Evolutionary conservation across 495 filamentous ascomycete genomes (phyloP).

Genomic region (Penicillium macrosclerotiorum): DNA sequence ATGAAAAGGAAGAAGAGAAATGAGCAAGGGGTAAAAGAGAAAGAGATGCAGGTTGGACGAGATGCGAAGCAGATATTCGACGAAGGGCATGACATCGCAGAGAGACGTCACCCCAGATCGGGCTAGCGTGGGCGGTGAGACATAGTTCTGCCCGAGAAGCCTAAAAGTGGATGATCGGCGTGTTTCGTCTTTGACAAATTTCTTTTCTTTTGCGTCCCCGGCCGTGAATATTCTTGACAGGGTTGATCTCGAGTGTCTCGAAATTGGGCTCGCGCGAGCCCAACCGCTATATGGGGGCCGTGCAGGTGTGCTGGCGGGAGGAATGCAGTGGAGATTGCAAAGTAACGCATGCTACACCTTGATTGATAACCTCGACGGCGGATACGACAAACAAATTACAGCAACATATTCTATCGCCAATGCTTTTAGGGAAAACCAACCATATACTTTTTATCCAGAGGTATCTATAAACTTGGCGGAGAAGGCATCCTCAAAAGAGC

Average conservation of each 20-base stretch:
- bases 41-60: constrained; percentile 15
- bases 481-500: too few relatives aligned
- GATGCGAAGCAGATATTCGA: constrained; percentile 19
- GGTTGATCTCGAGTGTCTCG: too few relatives aligned
- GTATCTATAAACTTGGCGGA: constrained; percentile 8
- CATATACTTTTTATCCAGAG: neutral
- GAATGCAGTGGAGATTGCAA: constrained; percentile 8
- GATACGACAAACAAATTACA: neutral
- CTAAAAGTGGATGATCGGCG: constrained; percentile 4
- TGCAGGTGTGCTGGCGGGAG: constrained; percentile 1
- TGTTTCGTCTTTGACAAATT: constrained; percentile 1
- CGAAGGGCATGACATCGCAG: constrained; percentile 30
- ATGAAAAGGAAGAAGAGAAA: constrained; percentile 11
- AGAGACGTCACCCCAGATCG: constrained; percentile 30
- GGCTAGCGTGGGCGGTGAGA: constrained; percentile 28
- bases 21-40: constrained; percentile 26
- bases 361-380: constrained; percentile 17
- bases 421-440: too few relatives aligned
- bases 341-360: constrained; percentile 16
- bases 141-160: constrained; percentile 17
- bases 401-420: too few relatives aligned
- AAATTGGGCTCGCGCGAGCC: too few relatives aligned
- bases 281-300: neutral
- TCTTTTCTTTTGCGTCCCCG: too few relatives aligned
- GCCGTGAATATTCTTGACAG: too few relatives aligned